phyloP scores from a whole-genome alignment of 2,329 filamentous ascomycete genomes.

The Trichoderma lentiforme region DNA sequence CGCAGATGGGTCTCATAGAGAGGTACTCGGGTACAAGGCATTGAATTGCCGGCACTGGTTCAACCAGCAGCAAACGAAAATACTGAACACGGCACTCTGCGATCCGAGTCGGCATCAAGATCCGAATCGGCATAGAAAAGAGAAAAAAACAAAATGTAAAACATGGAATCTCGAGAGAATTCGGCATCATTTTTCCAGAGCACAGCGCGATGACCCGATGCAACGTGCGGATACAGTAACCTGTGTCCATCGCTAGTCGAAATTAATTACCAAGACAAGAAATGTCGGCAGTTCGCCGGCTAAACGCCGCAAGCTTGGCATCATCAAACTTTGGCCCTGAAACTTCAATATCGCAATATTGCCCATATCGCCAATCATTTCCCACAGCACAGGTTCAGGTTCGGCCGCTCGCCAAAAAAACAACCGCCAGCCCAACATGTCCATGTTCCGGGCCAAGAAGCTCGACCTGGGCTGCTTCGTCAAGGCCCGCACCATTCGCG shows the following conservation, averaged over 20 bases:
- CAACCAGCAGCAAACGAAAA: background rate
- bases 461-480: conserved; percentile 85
- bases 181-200: background rate
- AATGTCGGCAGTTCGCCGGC: conserved; percentile 6
- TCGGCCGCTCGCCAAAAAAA: background rate
- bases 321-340: conserved; percentile 15
- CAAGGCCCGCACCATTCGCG: conserved; percentile 83
- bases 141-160: background rate
- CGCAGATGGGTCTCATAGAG: background rate
- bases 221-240: background rate
- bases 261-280: background rate
- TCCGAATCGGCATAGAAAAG: background rate
- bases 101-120: background rate
- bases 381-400: background rate
- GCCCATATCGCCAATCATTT: background rate
- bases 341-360: background rate
- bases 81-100: background rate
- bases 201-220: background rate
- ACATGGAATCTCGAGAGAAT: background rate
- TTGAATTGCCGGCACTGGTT: background rate
- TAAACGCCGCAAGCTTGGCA: conserved; percentile 3
- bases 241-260: background rate
- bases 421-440: conserved; percentile 52
- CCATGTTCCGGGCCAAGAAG: conserved; percentile 85
- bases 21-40: background rate